phyloP scores from a whole-genome alignment of 805 yeast genomes.

The Ogataea wickerhamii region DNA sequence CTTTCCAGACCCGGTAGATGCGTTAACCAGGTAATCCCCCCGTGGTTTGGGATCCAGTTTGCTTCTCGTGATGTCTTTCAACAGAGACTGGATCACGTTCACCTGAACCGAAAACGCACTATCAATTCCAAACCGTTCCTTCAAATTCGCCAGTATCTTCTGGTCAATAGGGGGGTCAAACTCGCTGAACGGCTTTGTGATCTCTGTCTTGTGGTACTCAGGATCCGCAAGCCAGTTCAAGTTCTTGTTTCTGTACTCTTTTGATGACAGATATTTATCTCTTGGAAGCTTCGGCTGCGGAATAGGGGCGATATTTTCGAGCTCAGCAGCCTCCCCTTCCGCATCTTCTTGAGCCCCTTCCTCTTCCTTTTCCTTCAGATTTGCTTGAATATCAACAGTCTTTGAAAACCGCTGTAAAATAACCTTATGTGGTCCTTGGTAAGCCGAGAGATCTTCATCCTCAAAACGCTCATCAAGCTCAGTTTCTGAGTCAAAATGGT shows the following conservation, averaged over 20 bases:
- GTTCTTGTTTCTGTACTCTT: constrained; percentile 33
- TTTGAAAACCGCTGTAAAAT: constrained; percentile 54
- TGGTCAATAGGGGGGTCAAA: constrained; percentile 42
- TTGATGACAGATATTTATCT: constrained; percentile 40
- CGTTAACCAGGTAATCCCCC: constrained; percentile 84
- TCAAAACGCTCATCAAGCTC: background rate
- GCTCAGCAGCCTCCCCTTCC: constrained; percentile 27
- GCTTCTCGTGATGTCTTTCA: constrained; percentile 40
- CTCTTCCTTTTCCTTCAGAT: constrained; percentile 9
- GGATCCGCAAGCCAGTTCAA: constrained; percentile 71
- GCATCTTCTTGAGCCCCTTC: constrained; percentile 19
- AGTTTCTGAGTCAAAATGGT: too few species aligned
- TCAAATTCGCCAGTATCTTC: constrained; percentile 44
- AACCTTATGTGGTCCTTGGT: constrained; percentile 40
- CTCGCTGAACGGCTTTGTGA: constrained; percentile 44
- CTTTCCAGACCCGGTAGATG: constrained; percentile 95
- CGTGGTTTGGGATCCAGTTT: constrained; percentile 47
- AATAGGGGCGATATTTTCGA: constrained; percentile 58
- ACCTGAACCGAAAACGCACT: constrained; percentile 77
- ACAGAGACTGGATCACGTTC: constrained; percentile 54
- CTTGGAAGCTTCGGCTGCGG: constrained; percentile 79
- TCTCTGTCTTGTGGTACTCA: constrained; percentile 46
- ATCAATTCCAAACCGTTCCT: constrained; percentile 38
- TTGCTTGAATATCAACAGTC: constrained; percentile 29
- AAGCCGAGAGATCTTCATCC: background rate